Conservation (phyloP, 495 filamentous ascomycete species). For the Daldinia caldariorum region DNA sequence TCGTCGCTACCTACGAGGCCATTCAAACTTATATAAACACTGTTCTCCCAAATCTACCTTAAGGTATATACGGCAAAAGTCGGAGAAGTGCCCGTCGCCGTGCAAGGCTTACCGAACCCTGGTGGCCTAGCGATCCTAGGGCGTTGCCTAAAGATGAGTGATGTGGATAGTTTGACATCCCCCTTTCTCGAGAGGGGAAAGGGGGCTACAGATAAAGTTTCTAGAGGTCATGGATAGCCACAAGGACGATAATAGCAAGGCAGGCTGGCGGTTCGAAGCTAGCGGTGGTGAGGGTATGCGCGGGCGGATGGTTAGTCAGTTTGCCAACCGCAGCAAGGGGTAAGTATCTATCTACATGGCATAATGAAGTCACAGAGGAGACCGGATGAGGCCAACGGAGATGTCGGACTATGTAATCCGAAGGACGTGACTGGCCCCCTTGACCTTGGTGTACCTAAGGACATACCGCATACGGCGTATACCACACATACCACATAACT, state of each 20-base stretch:
- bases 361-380: slow-evolving; percentile 38
- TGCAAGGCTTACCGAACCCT: neutral
- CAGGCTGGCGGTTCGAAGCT: neutral
- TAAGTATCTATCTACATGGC: slow-evolving; percentile 26
- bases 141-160: neutral
- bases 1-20: neutral
- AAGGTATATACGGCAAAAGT: slow-evolving; percentile 4
- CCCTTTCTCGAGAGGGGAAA: slow-evolving; percentile 6
- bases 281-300: neutral
- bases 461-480: neutral
- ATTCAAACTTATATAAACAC: neutral
- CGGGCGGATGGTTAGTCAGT: slow-evolving; percentile 13
- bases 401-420: slow-evolving; percentile 42
- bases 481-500: neutral
- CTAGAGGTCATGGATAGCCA: slow-evolving; percentile 2
- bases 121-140: neutral
- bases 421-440: slow-evolving; percentile 30
- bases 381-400: slow-evolving; percentile 27
- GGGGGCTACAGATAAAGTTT: slow-evolving; percentile 7
- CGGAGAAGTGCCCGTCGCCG: slow-evolving; percentile 23
- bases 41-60: slow-evolving; percentile 8
- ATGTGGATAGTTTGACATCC: neutral
- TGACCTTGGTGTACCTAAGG: neutral
- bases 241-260: slow-evolving; percentile 5
- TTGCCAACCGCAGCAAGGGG: slow-evolving; percentile 24